phyloP scores from a whole-genome alignment of 495 filamentous ascomycete species.

The Letharia columbiana region DNA sequence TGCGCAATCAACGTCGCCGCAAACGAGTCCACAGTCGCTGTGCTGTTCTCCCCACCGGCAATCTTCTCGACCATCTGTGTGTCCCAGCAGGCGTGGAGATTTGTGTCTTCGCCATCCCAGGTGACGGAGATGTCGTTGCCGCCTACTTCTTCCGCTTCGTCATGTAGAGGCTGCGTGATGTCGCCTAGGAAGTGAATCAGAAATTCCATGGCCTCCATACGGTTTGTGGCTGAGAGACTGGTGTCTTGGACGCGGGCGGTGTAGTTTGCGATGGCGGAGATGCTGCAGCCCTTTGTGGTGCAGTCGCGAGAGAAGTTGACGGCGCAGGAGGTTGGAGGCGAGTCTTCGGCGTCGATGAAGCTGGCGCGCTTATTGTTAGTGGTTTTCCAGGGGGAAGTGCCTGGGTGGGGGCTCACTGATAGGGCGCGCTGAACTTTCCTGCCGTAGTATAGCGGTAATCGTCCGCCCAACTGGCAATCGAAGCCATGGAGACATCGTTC shows the following conservation, averaged over 20 bases:
- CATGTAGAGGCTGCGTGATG: conserved; percentile 56
- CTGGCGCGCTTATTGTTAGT: conserved; percentile 9
- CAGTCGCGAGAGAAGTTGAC: conserved; percentile 53
- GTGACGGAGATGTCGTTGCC: conserved; percentile 53
- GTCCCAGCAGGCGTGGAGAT: conserved; percentile 59
- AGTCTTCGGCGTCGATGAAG: conserved; percentile 58
- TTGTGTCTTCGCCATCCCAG: conserved; percentile 45
- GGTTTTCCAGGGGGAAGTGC: too few relatives aligned
- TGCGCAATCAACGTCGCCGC: conserved; percentile 31
- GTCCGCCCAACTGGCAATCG: conserved; percentile 56
- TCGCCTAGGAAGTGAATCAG: conserved; percentile 56
- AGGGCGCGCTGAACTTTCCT: conserved; percentile 44
- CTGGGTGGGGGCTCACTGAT: conserved; percentile 31
- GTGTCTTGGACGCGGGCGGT: conserved; percentile 30
- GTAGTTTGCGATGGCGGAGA: conserved; percentile 57
- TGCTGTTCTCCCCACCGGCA: conserved; percentile 37
- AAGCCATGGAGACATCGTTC: conserved; percentile 44
- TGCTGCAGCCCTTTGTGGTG: conserved; percentile 45
- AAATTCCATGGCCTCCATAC: conserved; percentile 39
- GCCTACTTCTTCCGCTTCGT: conserved; percentile 47
- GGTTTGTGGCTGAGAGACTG: conserved; percentile 24
- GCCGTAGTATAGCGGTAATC: conserved; percentile 45
- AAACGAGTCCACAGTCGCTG: conserved; percentile 32
- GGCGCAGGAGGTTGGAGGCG: conserved; percentile 48
- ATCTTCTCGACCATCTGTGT: conserved; percentile 52